Evolutionary conservation across 495 filamentous ascomycete species (phyloP), one percentile per base, ranked within the genome.

Genomic region (Rusavskia elegans): DNA sequence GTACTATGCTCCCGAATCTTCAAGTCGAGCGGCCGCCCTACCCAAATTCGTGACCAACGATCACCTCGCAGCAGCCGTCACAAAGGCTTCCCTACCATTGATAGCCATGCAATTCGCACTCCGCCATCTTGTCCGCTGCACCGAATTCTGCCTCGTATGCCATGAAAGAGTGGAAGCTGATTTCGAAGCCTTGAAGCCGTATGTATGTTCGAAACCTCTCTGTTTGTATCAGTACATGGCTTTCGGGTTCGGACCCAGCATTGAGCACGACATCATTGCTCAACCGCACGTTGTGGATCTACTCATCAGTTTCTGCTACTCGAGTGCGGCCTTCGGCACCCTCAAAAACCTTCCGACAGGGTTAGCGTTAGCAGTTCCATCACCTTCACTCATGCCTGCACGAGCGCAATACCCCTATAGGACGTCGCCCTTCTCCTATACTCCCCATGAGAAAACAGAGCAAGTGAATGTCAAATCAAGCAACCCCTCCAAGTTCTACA

Each of bases 181-280:
- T 7, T 84, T 94, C 45, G 85, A 89, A 57, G 83, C 89, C n/a
- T 68, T 97, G 41, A 90, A 88, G 54, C 90, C 90, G 0, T 95
- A 92, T 58, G 87, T 95, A 19, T 97, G 90, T 71, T 80, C 77
- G 27, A 77, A 79, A 19, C 76, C 74, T 3, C 71, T 97, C 8
- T 97, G 90, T 60, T 68, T 95, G 2, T 92, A 87, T 57, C 90
- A 97, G 60, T 95, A 93, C 68, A 85, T 95, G 78, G 74, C 75
- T n/a, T 71, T 92, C 25, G 88, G 87, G 0, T 81, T 95, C 63
- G 89, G 89, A 0, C 82, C 87, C 2, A 85, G 79, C 59, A 77
- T 95, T 51, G 89, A 95, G 61, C 77, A 87, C 60, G 88, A 95
- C 59, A 85, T 97, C 30, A 54, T 82, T 29, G 75, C 79, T 16